A percentile compares a stretch with the other conserved stretches of the same genome.
These are phyloP conservation scores for Ganoderma lucidum DNA, from an alignment of 1,284 basidiomycete genomes.

Conservation along the genomic window DNA sequence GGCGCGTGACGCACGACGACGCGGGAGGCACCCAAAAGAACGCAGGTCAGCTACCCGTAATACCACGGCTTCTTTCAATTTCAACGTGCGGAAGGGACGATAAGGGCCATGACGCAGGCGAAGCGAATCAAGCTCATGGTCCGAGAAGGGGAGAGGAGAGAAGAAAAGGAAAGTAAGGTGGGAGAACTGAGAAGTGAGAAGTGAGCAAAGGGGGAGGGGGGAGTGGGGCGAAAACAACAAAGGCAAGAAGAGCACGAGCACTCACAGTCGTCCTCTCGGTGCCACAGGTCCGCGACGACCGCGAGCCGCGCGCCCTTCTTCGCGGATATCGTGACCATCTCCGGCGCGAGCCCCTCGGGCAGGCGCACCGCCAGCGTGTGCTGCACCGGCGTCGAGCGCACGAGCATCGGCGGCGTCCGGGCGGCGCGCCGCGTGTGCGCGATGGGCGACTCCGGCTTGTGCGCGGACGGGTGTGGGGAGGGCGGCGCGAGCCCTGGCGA, in stretches of 20 bases:
- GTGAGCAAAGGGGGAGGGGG: neutral
- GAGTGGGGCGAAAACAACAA: neutral
- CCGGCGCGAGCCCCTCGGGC: conserved; percentile 37
- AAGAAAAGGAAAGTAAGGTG: neutral
- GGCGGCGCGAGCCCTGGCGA: conserved; percentile 17
- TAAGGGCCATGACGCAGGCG: neutral
- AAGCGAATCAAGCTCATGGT: neutral
- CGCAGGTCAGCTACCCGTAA: conserved; percentile 4
- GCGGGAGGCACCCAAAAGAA: neutral
- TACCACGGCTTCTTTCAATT: neutral
- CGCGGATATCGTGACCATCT: conserved; percentile 43
- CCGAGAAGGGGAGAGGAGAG: neutral
- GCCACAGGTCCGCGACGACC: conserved; percentile 42
- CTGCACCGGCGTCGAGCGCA: conserved; percentile 35
- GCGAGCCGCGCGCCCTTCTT: conserved; percentile 39
- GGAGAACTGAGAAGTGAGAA: neutral
- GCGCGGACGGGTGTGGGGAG: conserved; percentile 3
- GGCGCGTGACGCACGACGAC: neutral
- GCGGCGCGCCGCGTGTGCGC: conserved; percentile 30
- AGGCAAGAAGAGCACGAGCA: neutral
- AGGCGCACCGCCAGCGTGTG: conserved; percentile 41
- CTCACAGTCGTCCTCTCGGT: conserved; percentile 40
- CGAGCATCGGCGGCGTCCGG: conserved; percentile 29
- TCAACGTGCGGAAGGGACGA: neutral
- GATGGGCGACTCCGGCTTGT: conserved; percentile 32